A percentile compares a stretch with the other conserved stretches of the same genome.
Evolutionary conservation across 139 green algal genomes (phyloP).

Genomic region (Picochlorum sp.): DNA sequence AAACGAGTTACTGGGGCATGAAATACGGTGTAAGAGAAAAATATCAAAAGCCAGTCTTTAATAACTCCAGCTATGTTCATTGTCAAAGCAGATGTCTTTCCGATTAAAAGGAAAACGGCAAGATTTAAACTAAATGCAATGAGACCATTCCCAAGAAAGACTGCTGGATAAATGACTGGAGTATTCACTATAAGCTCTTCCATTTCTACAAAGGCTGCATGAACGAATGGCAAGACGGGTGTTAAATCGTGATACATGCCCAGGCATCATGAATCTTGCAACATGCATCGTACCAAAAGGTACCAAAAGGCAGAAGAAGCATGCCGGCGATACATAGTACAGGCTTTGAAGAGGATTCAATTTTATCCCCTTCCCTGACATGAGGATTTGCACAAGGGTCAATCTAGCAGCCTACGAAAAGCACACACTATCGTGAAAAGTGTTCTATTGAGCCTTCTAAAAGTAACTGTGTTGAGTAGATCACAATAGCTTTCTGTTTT

Average conservation of each 20-base stretch:
- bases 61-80: constrained; percentile 96
- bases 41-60: constrained; percentile 90
- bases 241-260: not conserved
- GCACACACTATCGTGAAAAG: too few species aligned
- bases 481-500: too few species aligned
- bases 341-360: constrained; percentile 52
- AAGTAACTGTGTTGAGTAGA: too few species aligned
- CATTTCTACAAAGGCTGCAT: constrained; percentile 6
- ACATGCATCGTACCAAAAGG: constrained; percentile 15
- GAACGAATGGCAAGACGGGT: not conserved
- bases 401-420: constrained; percentile 67
- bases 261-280: not conserved
- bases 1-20: constrained; percentile 68
- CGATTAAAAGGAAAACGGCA: constrained; percentile 84
- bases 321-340: constrained; percentile 50
- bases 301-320: constrained; percentile 24
- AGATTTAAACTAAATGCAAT: constrained; percentile 68
- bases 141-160: constrained; percentile 76
- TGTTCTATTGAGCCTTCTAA: too few species aligned
- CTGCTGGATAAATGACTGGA: constrained; percentile 18
- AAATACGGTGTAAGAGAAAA: constrained; percentile 80
- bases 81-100: constrained; percentile 90
- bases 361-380: constrained; percentile 39
- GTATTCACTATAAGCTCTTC: constrained; percentile 3
- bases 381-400: constrained; percentile 82